Percentiles rank a stretch among this genome's conserved stretches.
phyloP scores from a whole-genome alignment of 768 basidiomycete species.

The Naganishia vishniacii region DNA sequence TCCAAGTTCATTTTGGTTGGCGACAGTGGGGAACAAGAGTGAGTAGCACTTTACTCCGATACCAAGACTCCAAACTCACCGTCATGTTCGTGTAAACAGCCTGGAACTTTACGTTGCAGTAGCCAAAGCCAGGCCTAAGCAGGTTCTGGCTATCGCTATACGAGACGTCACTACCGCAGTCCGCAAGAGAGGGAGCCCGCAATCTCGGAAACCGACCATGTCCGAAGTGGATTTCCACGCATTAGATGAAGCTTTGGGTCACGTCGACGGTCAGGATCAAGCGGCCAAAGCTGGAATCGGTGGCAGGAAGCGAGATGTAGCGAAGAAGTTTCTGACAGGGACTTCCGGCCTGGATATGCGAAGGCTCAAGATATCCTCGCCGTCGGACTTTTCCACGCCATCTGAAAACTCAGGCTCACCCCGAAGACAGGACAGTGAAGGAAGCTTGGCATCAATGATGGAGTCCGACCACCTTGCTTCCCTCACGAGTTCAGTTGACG shows the following conservation, averaged over 20 bases:
- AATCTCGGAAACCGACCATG: not conserved
- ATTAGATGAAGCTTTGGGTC: slow-evolving; percentile 16
- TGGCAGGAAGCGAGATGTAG: slow-evolving; percentile 21
- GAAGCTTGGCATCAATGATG: not conserved
- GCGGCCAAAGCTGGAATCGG: slow-evolving; percentile 15
- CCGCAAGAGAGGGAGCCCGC: slow-evolving; percentile 7
- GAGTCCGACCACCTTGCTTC: not conserved
- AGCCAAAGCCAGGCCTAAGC: slow-evolving; percentile 60
- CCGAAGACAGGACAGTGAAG: not conserved
- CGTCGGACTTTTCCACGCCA: not conserved
- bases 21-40: slow-evolving; percentile 88
- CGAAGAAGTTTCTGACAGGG: not conserved
- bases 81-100: slow-evolving; percentile 17
- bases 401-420: not conserved
- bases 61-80: not conserved
- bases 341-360: slow-evolving; percentile 18
- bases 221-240: slow-evolving; percentile 19
- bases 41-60: not conserved
- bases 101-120: slow-evolving; percentile 78
- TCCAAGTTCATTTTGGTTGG: slow-evolving; percentile 79
- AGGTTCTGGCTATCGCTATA: slow-evolving; percentile 74
- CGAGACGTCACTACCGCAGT: slow-evolving; percentile 59
- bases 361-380: not conserved
- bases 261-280: slow-evolving; percentile 21
- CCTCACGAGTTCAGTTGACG: not conserved